phyloP scores from a whole-genome alignment of 768 basidiomycete species.

The Leccinum longicurvipes region DNA sequence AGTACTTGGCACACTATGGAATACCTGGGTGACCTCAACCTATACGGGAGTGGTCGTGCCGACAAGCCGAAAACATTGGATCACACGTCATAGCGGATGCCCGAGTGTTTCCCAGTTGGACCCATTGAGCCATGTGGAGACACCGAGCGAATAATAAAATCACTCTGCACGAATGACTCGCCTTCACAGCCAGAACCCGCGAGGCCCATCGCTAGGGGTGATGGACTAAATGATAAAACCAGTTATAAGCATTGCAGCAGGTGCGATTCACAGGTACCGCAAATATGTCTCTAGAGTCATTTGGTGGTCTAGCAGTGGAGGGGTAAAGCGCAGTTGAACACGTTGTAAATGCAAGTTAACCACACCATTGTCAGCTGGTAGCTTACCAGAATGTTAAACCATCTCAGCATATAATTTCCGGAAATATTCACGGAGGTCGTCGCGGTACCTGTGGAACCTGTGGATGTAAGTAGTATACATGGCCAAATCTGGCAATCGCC shows the following conservation, averaged over 20 bases:
- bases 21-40: not conserved
- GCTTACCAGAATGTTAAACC: not conserved
- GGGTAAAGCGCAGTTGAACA: not conserved
- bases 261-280: not conserved
- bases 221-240: too few species aligned
- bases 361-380: not conserved
- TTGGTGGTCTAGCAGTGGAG: not conserved
- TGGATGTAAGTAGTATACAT: slow-evolving; percentile 6
- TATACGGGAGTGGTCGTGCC: not conserved
- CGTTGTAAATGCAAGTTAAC: not conserved
- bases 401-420: not conserved
- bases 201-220: not conserved
- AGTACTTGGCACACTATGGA: slow-evolving; percentile 3
- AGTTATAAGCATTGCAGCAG: too few species aligned
- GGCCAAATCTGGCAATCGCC: slow-evolving; percentile 22
- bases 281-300: not conserved
- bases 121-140: not conserved
- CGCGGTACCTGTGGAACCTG: not conserved
- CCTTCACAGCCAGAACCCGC: not conserved
- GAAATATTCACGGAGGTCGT: not conserved
- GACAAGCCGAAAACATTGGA: slow-evolving; percentile 6
- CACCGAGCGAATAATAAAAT: not conserved
- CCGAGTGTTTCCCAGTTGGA: too few species aligned
- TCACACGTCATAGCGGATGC: not conserved
- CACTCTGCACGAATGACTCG: not conserved